A percentile compares a stretch with the other conserved stretches of the same genome.
phyloP scores from a whole-genome alignment of 2,329 filamentous ascomycete genomes.

The Botrytis squamosa region DNA sequence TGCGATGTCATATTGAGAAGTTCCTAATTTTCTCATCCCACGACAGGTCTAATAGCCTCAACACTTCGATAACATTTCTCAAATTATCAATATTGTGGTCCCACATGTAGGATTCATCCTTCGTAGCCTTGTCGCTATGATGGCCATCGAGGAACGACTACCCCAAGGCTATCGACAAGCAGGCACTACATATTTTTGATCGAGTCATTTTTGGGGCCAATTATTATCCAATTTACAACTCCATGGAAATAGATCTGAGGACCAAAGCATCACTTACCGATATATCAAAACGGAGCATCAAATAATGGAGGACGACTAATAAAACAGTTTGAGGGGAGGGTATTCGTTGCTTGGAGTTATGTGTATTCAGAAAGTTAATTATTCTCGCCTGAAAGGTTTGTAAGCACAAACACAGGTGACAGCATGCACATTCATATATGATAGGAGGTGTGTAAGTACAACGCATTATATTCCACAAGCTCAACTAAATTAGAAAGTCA shows the following conservation, averaged over 20 bases:
- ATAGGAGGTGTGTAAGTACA: not conserved
- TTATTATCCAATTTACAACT: not conserved
- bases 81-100: not conserved
- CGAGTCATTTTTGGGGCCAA: not conserved
- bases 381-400: not conserved
- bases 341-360: not conserved
- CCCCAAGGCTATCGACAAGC: too few relatives aligned
- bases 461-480: not conserved
- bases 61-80: fast-evolving
- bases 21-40: not conserved
- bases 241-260: not conserved
- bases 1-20: not conserved
- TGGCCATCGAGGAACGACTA: too few relatives aligned
- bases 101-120: not conserved
- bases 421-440: too few relatives aligned
- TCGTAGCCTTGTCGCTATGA: too few relatives aligned
- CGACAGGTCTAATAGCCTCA: not conserved
- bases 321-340: not conserved
- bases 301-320: not conserved
- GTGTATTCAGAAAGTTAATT: not conserved
- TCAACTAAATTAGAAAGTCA: not conserved
- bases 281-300: not conserved
- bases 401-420: not conserved
- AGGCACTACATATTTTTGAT: too few relatives aligned
- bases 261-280: not conserved